Percentiles rank a stretch among this genome's conserved stretches.
Evolutionary conservation across 305 asterid genomes (phyloP).

Genomic region (Solanum hybrid): DNA sequence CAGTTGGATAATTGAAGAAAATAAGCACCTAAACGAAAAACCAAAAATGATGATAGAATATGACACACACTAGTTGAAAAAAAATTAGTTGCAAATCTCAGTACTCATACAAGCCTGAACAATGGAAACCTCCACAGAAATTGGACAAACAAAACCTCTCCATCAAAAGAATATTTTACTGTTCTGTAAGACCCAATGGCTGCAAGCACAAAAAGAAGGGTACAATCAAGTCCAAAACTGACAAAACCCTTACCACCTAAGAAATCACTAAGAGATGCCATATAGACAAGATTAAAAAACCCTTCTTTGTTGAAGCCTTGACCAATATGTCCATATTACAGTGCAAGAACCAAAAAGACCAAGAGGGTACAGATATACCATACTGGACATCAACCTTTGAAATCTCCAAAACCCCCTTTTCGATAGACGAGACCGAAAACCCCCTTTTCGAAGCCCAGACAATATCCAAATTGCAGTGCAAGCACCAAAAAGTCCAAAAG

Average conservation of each 20-base stretch:
- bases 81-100: not conserved
- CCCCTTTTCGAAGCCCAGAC: not conserved
- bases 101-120: not conserved
- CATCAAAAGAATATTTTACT: not conserved
- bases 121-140: not conserved
- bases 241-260: not conserved
- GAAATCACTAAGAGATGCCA: not conserved
- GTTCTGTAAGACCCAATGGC: not conserved
- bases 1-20: not conserved
- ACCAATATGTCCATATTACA: not conserved
- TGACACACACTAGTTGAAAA: too few species aligned
- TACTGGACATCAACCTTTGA: too few species aligned
- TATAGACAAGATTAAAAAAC: not conserved
- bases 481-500: not conserved
- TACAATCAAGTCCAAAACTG: not conserved
- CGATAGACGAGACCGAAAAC: not conserved
- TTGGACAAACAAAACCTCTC: not conserved
- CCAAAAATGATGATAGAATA: not conserved
- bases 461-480: not conserved
- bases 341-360: not conserved
- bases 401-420: too few species aligned
- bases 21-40: not conserved
- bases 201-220: not conserved
- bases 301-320: not conserved
- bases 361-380: not conserved